Percentiles rank a stretch among this genome's conserved stretches.
Conservation (phyloP, 352 stramenopile species). For the Chrysophaeum taylorii region DNA sequence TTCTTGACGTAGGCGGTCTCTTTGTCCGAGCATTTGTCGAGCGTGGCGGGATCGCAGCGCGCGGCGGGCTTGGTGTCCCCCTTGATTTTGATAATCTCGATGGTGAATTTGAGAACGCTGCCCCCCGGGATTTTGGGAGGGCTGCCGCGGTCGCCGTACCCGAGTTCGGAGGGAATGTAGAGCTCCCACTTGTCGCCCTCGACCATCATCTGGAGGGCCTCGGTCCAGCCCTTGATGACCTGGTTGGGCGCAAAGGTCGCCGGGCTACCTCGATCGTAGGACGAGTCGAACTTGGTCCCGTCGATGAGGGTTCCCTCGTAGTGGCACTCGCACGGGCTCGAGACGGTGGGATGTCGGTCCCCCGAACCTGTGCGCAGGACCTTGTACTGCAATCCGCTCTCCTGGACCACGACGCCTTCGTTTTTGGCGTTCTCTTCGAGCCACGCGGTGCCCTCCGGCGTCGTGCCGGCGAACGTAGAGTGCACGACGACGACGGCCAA, state of each 20-base stretch:
- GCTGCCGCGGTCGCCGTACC: constrained; percentile 80
- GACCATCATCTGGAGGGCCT: constrained; percentile 76
- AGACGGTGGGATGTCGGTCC: constrained; percentile 31
- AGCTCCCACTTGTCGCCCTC: constrained; percentile 69
- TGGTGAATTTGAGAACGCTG: constrained; percentile 87
- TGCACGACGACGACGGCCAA: constrained; percentile 12
- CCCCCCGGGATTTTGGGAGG: constrained; percentile 80
- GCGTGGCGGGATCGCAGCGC: neutral
- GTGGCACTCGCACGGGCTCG: constrained; percentile 55
- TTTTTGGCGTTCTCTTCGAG: constrained; percentile 57
- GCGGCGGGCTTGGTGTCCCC: constrained; percentile 4
- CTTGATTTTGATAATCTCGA: constrained; percentile 90
- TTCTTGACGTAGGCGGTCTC: constrained; percentile 4
- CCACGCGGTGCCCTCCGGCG: constrained; percentile 45
- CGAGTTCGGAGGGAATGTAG: constrained; percentile 74
- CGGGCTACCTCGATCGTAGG: constrained; percentile 75
- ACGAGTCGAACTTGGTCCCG: constrained; percentile 93
- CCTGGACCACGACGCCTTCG: constrained; percentile 49
- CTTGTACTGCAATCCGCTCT: constrained; percentile 66
- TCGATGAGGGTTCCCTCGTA: constrained; percentile 90
- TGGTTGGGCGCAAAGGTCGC: constrained; percentile 90
- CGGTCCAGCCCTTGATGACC: constrained; percentile 72
- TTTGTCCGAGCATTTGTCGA: neutral
- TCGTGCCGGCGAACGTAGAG: constrained; percentile 19
- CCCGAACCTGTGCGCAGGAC: constrained; percentile 42